phyloP scores from a whole-genome alignment of 1,284 basidiomycete species.

The Bjerkandera adusta region DNA sequence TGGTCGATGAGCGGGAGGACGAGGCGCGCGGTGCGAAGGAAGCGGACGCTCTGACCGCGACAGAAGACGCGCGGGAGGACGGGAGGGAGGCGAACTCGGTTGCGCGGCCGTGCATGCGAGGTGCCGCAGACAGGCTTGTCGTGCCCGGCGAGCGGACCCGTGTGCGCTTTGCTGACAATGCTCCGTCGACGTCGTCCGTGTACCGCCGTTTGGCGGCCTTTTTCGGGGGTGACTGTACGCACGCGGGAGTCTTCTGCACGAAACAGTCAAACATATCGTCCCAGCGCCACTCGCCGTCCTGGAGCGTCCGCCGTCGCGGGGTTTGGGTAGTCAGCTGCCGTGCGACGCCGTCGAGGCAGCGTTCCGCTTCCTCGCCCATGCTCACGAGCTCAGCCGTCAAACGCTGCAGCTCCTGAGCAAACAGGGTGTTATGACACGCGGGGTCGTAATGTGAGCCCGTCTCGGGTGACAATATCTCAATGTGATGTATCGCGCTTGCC shows the following conservation, averaged over 20 bases:
- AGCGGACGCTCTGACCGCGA: not conserved
- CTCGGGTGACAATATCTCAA: conserved; percentile 36
- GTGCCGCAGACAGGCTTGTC: too few relatives aligned
- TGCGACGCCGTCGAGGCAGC: conserved; percentile 26
- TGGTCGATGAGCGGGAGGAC: not conserved
- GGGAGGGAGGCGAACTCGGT: conserved; percentile 1
- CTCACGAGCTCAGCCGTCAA: conserved; percentile 42
- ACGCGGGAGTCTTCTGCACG: conserved; percentile 35
- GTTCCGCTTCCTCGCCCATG: conserved; percentile 48
- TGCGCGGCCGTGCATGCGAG: not conserved
- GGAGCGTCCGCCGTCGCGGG: conserved; percentile 3
- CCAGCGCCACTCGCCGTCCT: conserved; percentile 39
- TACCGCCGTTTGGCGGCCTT: conserved; percentile 9
- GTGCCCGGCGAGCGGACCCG: not conserved
- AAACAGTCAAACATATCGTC: conserved; percentile 43
- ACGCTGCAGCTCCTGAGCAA: conserved; percentile 26
- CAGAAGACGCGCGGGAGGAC: not conserved
- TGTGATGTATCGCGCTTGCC: conserved; percentile 45
- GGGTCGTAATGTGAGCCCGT: conserved; percentile 8
- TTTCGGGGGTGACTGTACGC: conserved; percentile 1
- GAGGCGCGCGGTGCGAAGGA: not conserved
- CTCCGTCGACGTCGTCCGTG: not conserved
- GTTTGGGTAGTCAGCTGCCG: conserved; percentile 8
- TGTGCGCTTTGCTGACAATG: not conserved
- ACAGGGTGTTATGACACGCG: conserved; percentile 13